Conservation (phyloP, 179 eudicot genomes). For the Dionaea muscipula region DNA sequence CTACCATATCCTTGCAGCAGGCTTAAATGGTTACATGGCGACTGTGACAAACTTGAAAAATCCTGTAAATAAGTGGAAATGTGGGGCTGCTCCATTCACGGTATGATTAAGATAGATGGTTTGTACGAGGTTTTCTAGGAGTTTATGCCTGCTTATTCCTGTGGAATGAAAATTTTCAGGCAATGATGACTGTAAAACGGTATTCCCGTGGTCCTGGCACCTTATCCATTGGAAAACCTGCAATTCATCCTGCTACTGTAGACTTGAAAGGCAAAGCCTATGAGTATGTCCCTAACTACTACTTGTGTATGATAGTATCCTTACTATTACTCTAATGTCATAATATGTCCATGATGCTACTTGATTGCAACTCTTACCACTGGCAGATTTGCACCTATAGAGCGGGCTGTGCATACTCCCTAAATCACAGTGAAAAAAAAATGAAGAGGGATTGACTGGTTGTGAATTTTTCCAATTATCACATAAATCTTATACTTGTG, state of each 20-base stretch:
- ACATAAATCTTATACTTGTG: too few relatives aligned
- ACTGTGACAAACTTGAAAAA: conserved; percentile 80
- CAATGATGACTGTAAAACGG: conserved; percentile 86
- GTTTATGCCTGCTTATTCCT: background rate
- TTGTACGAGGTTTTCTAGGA: background rate
- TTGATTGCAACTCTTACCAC: background rate
- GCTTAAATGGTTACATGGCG: conserved; percentile 92
- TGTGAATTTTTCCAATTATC: too few relatives aligned
- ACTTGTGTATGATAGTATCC: too few relatives aligned
- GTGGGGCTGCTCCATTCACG: conserved; percentile 99
- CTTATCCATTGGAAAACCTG: conserved; percentile 67
- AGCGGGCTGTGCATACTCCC: too few relatives aligned
- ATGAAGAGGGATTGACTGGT: too few relatives aligned
- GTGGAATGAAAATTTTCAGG: conserved; percentile 25
- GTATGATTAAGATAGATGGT: conserved; percentile 27
- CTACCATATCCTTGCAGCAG: conserved; percentile 91
- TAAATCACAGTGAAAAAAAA: too few relatives aligned
- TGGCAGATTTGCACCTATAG: too few relatives aligned
- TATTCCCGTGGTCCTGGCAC: conserved; percentile 74
- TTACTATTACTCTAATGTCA: background rate
- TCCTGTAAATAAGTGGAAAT: conserved; percentile 78
- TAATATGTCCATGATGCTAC: background rate
- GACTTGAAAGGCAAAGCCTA: conserved; percentile 87
- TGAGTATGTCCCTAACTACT: conserved; percentile 42
- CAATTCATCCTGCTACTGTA: conserved; percentile 79